Evolutionary conservation across 106 monocot species (phyloP), one percentile per base, ranked within the genome.

Genomic region (Agapanthus africanus): DNA sequence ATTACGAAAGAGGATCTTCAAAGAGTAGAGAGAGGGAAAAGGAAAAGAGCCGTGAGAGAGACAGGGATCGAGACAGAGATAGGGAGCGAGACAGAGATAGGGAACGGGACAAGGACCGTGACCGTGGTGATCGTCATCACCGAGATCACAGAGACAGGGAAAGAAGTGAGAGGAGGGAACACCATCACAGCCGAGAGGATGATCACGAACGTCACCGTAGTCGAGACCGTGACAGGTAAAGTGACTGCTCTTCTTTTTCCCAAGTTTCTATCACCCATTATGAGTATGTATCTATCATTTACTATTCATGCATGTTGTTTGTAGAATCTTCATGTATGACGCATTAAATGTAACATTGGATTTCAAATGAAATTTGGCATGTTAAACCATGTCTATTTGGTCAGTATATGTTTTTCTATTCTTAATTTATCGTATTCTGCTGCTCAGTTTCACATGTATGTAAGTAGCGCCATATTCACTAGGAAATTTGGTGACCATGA

Each of bases 171-270:
- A 62, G 71, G 40, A 72, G 60, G 38, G 71, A 68, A 33, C 44
- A 26, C 21, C 50, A 72, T 35, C 71, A 32, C 23, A 41, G 61
- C 34, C 71, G 61, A 62, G 51, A 70, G 2, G 74, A 78, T 51
- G 87, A 83, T 60, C 56, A 37, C 65, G 83, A 80, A 18, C 73
- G 39, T 22, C 87, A 54, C 36, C 57, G 28, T 59, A 33, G 74
- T 62, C 76, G 70, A 1, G 79, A 74, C 33, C 66, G 46, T 75
- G 82, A 83, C 52, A 87, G 87, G 82, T 86, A 80, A 56, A 57
- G 9, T 30, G n/a, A 31, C 8, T 18, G 30, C 30, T 28, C 3
- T 11, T 13, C 15, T 18, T 2, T 27, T 57, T 57, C n/a, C 30
- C 11, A 23, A 52, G 52, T 57, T 57, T 0, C 49, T 47, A 11